Percentiles rank a stretch among this genome's conserved stretches.
These are phyloP conservation scores for Sporobolomyces roseus DNA, from an alignment of 768 basidiomycete genomes.

Conservation along the genomic window DNA sequence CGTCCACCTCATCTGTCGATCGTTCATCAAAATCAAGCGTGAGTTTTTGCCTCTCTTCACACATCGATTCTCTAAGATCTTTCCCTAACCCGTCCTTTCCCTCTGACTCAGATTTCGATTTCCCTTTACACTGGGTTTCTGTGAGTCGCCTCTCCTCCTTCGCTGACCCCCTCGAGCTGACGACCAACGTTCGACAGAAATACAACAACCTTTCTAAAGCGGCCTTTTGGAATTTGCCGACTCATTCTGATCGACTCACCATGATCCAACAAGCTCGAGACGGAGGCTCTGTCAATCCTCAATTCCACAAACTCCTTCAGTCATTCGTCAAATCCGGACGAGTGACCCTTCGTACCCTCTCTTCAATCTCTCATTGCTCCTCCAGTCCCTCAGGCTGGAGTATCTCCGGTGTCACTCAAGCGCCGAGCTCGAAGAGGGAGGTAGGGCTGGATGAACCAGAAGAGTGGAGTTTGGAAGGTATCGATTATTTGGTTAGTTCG, in stretches of 20 bases:
- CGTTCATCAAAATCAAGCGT: constrained; percentile 35
- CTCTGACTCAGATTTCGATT: no score
- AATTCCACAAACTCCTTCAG: constrained; percentile 31
- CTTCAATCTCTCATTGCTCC: no score
- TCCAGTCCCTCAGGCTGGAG: no score
- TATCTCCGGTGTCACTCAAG: constrained; percentile 6
- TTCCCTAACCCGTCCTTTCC: no score
- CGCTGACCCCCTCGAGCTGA: not conserved
- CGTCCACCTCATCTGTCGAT: constrained; percentile 40
- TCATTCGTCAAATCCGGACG: constrained; percentile 22
- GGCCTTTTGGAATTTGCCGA: constrained; percentile 36
- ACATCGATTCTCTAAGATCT: no score
- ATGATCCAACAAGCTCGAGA: constrained; percentile 33
- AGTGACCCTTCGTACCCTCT: constrained; percentile 12
- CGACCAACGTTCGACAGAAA: constrained; percentile 8
- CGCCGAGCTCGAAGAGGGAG: not conserved
- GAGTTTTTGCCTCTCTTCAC: no score
- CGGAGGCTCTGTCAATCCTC: constrained; percentile 42
- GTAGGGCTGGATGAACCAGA: not conserved
- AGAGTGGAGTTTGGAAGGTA: not conserved
- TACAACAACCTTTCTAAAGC: constrained; percentile 39
- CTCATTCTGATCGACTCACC: constrained; percentile 6
- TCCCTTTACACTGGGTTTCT: constrained; percentile 22
- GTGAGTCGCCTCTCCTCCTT: not conserved
- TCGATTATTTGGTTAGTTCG: constrained; percentile 36